phyloP scores from a whole-genome alignment of 2,329 filamentous ascomycete species.

The Botrytis fabae region DNA sequence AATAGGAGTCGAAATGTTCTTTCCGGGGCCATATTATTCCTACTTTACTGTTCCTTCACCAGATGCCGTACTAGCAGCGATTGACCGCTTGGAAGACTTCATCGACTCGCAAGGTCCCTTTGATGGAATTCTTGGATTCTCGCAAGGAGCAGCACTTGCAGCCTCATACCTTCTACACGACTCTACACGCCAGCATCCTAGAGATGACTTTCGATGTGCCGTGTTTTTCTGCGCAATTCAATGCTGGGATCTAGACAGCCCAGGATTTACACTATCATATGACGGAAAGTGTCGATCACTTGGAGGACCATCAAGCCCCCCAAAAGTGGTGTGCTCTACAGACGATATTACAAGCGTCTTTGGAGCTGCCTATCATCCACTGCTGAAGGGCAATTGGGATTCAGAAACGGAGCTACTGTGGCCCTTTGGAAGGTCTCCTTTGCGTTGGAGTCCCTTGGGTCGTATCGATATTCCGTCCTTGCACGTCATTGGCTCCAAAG shows the following conservation, averaged over 20 bases:
- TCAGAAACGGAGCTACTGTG: not conserved
- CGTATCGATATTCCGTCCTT: not conserved
- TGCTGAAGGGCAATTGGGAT: not conserved
- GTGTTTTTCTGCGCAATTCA: not conserved
- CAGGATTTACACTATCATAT: not conserved
- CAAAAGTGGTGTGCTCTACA: not conserved
- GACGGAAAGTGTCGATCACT: slow-evolving; percentile 1
- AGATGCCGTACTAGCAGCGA: not conserved
- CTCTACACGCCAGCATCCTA: not conserved
- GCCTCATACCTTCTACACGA: not conserved
- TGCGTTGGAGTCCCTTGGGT: not conserved
- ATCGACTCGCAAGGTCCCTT: slow-evolving; percentile 49
- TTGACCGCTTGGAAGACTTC: slow-evolving; percentile 28
- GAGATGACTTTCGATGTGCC: not conserved
- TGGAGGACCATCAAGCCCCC: not conserved
- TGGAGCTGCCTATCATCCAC: not conserved
- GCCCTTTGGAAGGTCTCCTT: slow-evolving; percentile 1
- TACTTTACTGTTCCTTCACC: not conserved
- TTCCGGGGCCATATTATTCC: not conserved
- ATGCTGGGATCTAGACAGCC: not conserved
- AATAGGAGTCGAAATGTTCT: not conserved
- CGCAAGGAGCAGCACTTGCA: slow-evolving; percentile 53
- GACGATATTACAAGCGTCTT: not conserved
- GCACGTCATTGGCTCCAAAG: not conserved
- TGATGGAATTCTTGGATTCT: slow-evolving; percentile 60